Percentiles rank a stretch among this genome's conserved stretches.
phyloP scores from a whole-genome alignment of 2,329 filamentous ascomycete species.

The Botrytis squamosa region DNA sequence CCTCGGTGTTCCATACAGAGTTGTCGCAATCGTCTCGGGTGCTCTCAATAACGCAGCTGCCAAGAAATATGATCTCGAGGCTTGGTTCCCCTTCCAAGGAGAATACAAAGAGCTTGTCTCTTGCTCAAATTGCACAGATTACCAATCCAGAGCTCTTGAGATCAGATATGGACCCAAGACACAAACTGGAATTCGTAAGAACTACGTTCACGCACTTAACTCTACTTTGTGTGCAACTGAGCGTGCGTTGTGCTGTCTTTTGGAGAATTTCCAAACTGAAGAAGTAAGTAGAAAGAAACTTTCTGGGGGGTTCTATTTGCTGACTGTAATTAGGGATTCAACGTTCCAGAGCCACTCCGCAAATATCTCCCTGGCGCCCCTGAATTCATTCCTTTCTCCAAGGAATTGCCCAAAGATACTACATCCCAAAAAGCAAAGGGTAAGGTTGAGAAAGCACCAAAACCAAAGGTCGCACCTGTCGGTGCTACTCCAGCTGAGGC shows the following conservation, averaged over 20 bases:
- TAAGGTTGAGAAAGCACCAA: slow-evolving; percentile 37
- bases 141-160: slow-evolving; percentile 91
- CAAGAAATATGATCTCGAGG: slow-evolving; percentile 95
- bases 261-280: slow-evolving; percentile 95
- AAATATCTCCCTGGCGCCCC: slow-evolving; percentile 89
- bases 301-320: slow-evolving; percentile 10
- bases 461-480: slow-evolving; percentile 34
- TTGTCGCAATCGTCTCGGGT: slow-evolving; percentile 94
- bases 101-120: slow-evolving; percentile 99
- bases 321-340: slow-evolving; percentile 58
- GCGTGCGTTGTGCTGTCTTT: slow-evolving; percentile 85
- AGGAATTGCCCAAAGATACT: slow-evolving; percentile 77
- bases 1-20: slow-evolving; percentile 82
- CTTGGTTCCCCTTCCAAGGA: slow-evolving; percentile 93
- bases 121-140: slow-evolving; percentile 97
- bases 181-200: slow-evolving; percentile 80
- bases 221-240: slow-evolving; percentile 89
- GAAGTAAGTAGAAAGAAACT: slow-evolving; percentile 53
- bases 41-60: slow-evolving; percentile 85
- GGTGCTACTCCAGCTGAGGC: slow-evolving; percentile 33
- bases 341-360: slow-evolving; percentile 77
- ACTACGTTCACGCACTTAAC: slow-evolving; percentile 92
- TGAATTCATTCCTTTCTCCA: slow-evolving; percentile 84
- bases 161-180: slow-evolving; percentile 89
- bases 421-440: slow-evolving; percentile 57